Evolutionary conservation across 164 flowering plant genomes (phyloP), one percentile per base, ranked within the genome.

Genomic region (Warburgia ugandensis): DNA sequence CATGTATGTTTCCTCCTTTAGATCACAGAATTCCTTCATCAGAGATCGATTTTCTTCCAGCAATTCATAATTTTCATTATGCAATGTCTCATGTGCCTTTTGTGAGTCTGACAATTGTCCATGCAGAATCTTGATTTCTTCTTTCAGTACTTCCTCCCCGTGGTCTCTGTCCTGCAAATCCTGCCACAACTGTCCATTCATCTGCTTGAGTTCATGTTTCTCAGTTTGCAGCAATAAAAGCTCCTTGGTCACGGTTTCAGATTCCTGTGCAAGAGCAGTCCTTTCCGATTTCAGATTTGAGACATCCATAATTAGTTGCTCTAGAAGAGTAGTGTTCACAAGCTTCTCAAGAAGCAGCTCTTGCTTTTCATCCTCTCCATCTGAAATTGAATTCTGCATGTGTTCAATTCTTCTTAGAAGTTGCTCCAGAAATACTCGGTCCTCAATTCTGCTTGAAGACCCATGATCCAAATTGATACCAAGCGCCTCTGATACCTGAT

Each of bases 301-400:
- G 31, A 65, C 72, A 17, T 77, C 81, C 35, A 60, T 28, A 57
- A 62, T 67, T 43, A 78, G 61, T 45, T 81, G 77, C 63, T 51
- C 60, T 21, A 92, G 72, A n/a, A 86, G 30, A 59, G 88, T 65
- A 27, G 65, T 13, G 3, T 78, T 68, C 61, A 92, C 77, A 13
- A 77, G 67, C 50, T 78, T 88, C 72, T 88, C 89, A 59, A 88
- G 58, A 54, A 72, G 29, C 40, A 88, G 58, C 64, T 62, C 67
- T 54, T 71, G 78, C 58, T 70, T 79, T 62, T 83, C 85, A 60
- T 84, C 85, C 66, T 78, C 62, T 10, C 54, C 59, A 30, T 53
- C 55, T 13, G 58, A 48, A 29, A 77, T 33, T 36, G 77, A 62
- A 33, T 39, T 29, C 55, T 70, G 74, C 63, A 78, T 58, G 36